phyloP scores from a whole-genome alignment of 257 asterid species.

The Pogostemon cablin region DNA sequence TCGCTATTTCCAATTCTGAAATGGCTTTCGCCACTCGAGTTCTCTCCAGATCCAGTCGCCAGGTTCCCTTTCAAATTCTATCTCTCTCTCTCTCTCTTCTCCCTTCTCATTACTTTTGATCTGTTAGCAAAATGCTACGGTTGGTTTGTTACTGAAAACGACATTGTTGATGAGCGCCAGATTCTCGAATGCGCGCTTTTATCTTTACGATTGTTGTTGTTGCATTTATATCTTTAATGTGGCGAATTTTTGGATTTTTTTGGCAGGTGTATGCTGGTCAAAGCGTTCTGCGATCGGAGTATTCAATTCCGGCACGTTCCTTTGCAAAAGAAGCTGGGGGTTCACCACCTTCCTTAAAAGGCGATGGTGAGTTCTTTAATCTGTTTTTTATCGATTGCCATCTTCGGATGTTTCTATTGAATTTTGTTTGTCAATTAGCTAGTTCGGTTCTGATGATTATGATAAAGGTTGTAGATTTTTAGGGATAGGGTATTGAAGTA shows the following conservation, averaged over 20 bases:
- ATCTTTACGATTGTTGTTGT: not conserved
- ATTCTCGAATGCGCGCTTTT: not conserved
- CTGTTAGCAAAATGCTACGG: constrained; percentile 29
- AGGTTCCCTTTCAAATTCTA: constrained; percentile 40
- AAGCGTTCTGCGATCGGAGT: constrained; percentile 57
- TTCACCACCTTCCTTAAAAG: constrained; percentile 66
- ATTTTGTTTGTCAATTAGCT: not conserved
- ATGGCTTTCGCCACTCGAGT: constrained; percentile 75
- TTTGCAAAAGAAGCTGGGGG: constrained; percentile 73
- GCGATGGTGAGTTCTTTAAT: constrained; percentile 72
- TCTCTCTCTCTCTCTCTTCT: not conserved
- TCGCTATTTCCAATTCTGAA: constrained; percentile 37
- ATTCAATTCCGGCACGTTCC: constrained; percentile 62
- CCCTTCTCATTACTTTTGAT: constrained; percentile 27
- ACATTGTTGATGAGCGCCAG: not conserved
- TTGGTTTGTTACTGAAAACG: not conserved
- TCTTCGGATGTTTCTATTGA: constrained; percentile 2
- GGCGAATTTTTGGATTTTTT: not conserved
- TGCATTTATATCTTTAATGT: not conserved
- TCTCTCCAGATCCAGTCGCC: constrained; percentile 73
- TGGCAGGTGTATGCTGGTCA: constrained; percentile 53
- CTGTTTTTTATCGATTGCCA: not conserved
- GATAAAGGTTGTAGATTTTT: constrained; percentile 10
- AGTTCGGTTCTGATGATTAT: constrained; percentile 29
- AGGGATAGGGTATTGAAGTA: constrained; percentile 1